Evolutionary conservation across 345 rosid species (phyloP).

Genomic region (Salix purpurea): DNA sequence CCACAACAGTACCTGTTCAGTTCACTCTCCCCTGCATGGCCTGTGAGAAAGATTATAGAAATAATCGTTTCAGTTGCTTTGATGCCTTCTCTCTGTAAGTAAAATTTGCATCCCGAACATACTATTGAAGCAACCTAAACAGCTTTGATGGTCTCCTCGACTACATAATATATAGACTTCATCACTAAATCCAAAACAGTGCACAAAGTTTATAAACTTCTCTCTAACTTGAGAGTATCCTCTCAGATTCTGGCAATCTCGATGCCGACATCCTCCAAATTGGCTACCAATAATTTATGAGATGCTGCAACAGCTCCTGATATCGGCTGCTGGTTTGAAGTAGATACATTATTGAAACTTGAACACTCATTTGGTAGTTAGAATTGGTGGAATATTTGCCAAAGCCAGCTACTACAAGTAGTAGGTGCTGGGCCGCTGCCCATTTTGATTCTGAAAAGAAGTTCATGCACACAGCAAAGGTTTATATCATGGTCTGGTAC

Average conservation of each 20-base stretch:
- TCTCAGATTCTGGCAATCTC: neutral
- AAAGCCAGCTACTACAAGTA: slow-evolving; percentile 18
- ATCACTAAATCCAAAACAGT: neutral
- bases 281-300: neutral
- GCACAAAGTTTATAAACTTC: neutral
- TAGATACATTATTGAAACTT: neutral
- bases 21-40: too few species aligned
- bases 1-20: too few species aligned
- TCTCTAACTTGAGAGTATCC: neutral
- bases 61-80: neutral
- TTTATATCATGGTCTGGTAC: neutral
- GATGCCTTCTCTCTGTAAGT: neutral
- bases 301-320: neutral
- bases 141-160: neutral
- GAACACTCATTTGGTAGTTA: slow-evolving; percentile 5
- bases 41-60: neutral
- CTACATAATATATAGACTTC: neutral
- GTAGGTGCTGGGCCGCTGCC: slow-evolving; percentile 25
- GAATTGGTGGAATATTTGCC: slow-evolving; percentile 9
- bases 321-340: neutral
- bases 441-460: neutral
- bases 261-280: neutral
- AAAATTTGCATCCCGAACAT: neutral
- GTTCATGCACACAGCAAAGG: neutral
- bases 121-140: neutral